Conservation (phyloP, 495 filamentous ascomycete genomes). For the Stereocaulon alpinum region DNA sequence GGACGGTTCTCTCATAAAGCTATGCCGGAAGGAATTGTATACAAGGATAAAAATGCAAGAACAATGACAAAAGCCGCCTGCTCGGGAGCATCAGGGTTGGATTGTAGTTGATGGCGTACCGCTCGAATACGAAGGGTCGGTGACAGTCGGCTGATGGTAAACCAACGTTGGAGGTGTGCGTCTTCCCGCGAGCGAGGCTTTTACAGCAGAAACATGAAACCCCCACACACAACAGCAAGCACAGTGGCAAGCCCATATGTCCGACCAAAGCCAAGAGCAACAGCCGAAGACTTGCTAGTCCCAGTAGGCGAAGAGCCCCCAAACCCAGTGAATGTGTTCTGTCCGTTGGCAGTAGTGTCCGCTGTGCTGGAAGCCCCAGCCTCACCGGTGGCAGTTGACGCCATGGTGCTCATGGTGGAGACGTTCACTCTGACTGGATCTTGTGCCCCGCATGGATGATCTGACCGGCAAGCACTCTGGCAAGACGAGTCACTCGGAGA, state of each 20-base stretch:
- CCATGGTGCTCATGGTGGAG: constrained; percentile 36
- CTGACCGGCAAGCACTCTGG: constrained; percentile 49
- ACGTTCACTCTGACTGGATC: constrained; percentile 52
- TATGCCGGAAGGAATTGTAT: constrained; percentile 10
- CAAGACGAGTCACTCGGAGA: constrained; percentile 44
- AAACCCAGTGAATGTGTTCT: constrained; percentile 39
- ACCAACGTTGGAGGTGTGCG: background rate
- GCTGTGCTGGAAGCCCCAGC: constrained; percentile 23
- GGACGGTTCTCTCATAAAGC: constrained; percentile 14
- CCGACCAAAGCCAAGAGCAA: constrained; percentile 41
- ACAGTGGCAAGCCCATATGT: constrained; percentile 49
- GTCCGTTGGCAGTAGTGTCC: constrained; percentile 28
- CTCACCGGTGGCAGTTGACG: constrained; percentile 29
- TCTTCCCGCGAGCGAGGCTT: background rate
- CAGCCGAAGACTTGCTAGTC: constrained; percentile 26
- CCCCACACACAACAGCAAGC: constrained; percentile 49
- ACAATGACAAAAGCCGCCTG: background rate
- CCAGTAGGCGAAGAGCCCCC: constrained; percentile 30
- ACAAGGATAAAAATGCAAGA: background rate
- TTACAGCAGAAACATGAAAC: constrained; percentile 47
- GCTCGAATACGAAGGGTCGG: background rate
- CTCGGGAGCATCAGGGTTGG: background rate
- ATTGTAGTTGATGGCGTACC: background rate
- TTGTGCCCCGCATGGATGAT: constrained; percentile 75
- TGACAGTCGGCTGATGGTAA: background rate